phyloP scores from a whole-genome alignment of 1,284 basidiomycete species.

The Microbotryum lychnidis-dioicae region DNA sequence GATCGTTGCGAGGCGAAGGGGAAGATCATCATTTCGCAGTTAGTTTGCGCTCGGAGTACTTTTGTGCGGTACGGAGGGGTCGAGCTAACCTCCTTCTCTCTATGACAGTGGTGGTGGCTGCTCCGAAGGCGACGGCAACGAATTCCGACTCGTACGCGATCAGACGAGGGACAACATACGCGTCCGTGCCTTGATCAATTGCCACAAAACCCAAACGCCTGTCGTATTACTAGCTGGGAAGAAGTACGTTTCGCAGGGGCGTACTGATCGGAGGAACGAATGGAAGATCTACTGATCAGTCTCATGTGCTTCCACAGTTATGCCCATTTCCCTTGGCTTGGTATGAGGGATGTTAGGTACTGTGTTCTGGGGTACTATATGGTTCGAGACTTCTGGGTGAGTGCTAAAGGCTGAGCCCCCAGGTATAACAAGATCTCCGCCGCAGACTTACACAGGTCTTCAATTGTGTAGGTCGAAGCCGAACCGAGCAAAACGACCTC shows the following conservation, averaged over 20 bases:
- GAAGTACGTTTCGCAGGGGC: not conserved
- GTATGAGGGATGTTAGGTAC: constrained; percentile 5
- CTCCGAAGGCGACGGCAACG: not conserved
- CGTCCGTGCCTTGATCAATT: constrained; percentile 24
- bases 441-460: not conserved
- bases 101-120: constrained; percentile 23
- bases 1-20: constrained; percentile 14
- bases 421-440: too few species aligned
- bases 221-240: constrained; percentile 24
- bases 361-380: constrained; percentile 24
- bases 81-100: not conserved
- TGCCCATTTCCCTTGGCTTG: constrained; percentile 12
- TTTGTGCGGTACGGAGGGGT: too few species aligned
- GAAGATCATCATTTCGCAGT: constrained; percentile 26
- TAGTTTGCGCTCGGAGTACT: too few species aligned
- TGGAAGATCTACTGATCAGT: not conserved
- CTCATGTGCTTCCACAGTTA: not conserved
- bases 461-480: constrained; percentile 16
- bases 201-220: constrained; percentile 9
- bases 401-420: not conserved
- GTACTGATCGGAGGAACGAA: not conserved
- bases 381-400: constrained; percentile 20
- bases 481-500: constrained; percentile 6
- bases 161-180: constrained; percentile 14
- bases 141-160: constrained; percentile 5